These are phyloP conservation scores for Aureobasidium vineae DNA, from an alignment of 2,329 filamentous ascomycete genomes.

Conservation along the genomic window DNA sequence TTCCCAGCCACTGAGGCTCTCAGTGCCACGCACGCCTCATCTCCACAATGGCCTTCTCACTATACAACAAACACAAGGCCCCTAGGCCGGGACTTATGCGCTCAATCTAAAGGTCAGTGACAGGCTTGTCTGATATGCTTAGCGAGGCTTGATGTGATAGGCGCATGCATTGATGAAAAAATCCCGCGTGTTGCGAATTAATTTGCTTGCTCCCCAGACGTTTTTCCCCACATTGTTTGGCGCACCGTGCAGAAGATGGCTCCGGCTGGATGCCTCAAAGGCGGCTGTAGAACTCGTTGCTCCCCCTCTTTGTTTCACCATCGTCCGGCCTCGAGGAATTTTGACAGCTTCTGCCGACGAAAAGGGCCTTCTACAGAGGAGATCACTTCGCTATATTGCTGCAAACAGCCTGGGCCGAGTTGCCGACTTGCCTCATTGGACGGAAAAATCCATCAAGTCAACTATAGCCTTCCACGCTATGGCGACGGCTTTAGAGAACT, in stretches of 20 bases:
- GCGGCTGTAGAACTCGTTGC: not conserved
- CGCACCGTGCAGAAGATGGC: conserved; percentile 3
- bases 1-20: conserved; percentile 15
- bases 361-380: conserved; percentile 19
- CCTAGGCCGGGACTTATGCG: not conserved
- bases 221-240: conserved; percentile 19
- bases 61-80: conserved; percentile 16
- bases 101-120: not conserved
- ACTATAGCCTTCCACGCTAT: not conserved
- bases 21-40: conserved; percentile 20
- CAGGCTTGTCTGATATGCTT: conserved; percentile 20
- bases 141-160: conserved; percentile 24
- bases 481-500: not conserved
- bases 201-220: conserved; percentile 5
- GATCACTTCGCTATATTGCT: conserved; percentile 5
- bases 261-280: conserved; percentile 1
- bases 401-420: not conserved
- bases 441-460: conserved; percentile 2
- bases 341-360: conserved; percentile 12
- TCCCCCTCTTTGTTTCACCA: conserved; percentile 24
- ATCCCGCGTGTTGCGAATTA: conserved; percentile 20
- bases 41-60: conserved; percentile 14
- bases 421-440: not conserved
- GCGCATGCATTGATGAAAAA: not conserved
- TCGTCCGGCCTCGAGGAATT: not conserved